Evolutionary conservation across 179 eudicot genomes (phyloP).

Genomic region (Actinidia polygama): DNA sequence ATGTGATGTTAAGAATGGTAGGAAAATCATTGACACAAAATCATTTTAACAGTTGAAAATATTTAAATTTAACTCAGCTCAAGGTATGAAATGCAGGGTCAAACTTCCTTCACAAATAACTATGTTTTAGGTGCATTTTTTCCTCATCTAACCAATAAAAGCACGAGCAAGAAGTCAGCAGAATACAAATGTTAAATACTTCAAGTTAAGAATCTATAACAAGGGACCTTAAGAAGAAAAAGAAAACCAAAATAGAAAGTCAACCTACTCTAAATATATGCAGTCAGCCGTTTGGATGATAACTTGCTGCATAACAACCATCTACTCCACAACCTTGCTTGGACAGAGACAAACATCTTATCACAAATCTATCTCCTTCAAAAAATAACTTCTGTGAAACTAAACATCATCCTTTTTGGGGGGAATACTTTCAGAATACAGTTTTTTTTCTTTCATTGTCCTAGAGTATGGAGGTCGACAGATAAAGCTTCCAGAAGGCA

Average conservation of each 20-base stretch:
- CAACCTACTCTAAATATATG: neutral
- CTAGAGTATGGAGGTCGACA: neutral
- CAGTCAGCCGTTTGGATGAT: constrained; percentile 75
- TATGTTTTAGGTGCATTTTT: neutral
- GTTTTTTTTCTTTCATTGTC: neutral
- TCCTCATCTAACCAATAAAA: neutral
- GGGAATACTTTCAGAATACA: neutral
- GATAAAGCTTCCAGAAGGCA: neutral
- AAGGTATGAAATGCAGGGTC: neutral
- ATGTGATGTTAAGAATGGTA: neutral
- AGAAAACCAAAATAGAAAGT: neutral
- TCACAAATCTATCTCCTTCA: neutral
- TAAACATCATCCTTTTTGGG: neutral
- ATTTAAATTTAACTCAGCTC: neutral
- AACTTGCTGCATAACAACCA: neutral
- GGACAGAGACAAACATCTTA: constrained; percentile 10
- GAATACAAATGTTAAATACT: neutral
- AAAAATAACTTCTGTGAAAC: neutral
- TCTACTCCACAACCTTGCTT: neutral
- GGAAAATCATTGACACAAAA: neutral
- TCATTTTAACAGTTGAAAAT: neutral
- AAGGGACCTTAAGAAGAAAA: neutral
- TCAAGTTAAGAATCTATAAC: neutral
- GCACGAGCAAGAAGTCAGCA: neutral
- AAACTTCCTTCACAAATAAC: neutral